Percentiles rank a stretch among this genome's conserved stretches.
These are phyloP conservation scores for Cichorium intybus DNA, from an alignment of 140 eudicot genomes.

Conservation along the genomic window DNA sequence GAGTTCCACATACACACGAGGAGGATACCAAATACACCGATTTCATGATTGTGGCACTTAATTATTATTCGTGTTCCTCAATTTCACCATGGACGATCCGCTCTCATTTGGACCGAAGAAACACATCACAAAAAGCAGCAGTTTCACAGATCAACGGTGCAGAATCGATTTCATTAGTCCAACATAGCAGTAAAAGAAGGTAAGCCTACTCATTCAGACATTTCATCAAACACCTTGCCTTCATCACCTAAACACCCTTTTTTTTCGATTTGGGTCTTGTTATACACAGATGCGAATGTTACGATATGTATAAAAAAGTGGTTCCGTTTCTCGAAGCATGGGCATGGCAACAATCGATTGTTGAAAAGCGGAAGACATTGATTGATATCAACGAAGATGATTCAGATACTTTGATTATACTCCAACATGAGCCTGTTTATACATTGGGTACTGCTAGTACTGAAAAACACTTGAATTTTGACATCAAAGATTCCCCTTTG, in stretches of 20 bases:
- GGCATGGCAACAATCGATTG: conserved; percentile 77
- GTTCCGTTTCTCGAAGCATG: conserved; percentile 70
- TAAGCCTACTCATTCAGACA: conserved; percentile 4
- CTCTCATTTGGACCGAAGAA: conserved; percentile 8
- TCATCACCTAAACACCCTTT: neutral
- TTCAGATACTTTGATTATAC: conserved; percentile 54
- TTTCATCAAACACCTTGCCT: conserved; percentile 20
- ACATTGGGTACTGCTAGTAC: conserved; percentile 87
- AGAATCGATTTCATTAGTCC: conserved; percentile 9
- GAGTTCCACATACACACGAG: neutral
- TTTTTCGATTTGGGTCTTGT: neutral
- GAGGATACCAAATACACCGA: neutral
- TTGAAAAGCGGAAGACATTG: conserved; percentile 48
- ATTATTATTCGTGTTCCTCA: neutral
- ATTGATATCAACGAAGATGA: conserved; percentile 47
- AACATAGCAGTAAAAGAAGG: conserved; percentile 40
- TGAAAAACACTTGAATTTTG: conserved; percentile 52
- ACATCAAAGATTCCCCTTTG: conserved; percentile 55
- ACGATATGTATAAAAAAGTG: conserved; percentile 60
- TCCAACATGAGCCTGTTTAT: conserved; percentile 84
- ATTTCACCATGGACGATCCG: conserved; percentile 18
- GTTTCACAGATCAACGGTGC: conserved; percentile 2
- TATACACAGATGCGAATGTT: conserved; percentile 57
- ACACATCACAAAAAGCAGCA: conserved; percentile 2
- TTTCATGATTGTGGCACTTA: neutral